These are phyloP conservation scores for Zoysia matrella DNA, from an alignment of 202 grass and related monocot species.

Conservation along the genomic window DNA sequence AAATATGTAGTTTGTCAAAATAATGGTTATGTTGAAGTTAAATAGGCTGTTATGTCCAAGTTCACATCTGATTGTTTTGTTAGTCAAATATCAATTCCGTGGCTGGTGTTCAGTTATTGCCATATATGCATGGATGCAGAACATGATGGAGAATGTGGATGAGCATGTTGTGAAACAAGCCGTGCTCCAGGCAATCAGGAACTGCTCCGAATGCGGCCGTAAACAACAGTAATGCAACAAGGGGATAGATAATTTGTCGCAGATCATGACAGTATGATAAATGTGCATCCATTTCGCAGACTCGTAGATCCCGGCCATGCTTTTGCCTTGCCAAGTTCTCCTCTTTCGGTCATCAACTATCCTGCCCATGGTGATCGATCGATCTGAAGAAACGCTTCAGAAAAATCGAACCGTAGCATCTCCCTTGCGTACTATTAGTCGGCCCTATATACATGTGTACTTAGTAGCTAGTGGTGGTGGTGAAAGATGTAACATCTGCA, in stretches of 20 bases:
- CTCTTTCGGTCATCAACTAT: neutral
- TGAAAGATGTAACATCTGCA: neutral
- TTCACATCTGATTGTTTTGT: too few species aligned
- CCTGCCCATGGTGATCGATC: neutral
- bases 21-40: too few species aligned
- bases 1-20: too few species aligned
- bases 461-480: neutral
- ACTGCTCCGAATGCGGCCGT: constrained; percentile 27
- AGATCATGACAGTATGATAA: neutral
- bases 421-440: neutral
- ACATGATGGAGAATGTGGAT: constrained; percentile 52
- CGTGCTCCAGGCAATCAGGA: constrained; percentile 71
- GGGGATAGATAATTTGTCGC: too few species aligned
- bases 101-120: constrained; percentile 6
- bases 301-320: too few species aligned
- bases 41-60: too few species aligned
- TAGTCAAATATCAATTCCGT: neutral
- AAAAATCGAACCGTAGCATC: neutral
- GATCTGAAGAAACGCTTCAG: neutral
- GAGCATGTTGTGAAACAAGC: constrained; percentile 71
- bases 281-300: neutral
- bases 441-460: neutral
- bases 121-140: constrained; percentile 34
- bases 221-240: constrained; percentile 2
- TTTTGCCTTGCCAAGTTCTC: neutral